These are phyloP conservation scores for Raphanus hybrid DNA, from an alignment of 441 rosid genomes.

Conservation along the genomic window DNA sequence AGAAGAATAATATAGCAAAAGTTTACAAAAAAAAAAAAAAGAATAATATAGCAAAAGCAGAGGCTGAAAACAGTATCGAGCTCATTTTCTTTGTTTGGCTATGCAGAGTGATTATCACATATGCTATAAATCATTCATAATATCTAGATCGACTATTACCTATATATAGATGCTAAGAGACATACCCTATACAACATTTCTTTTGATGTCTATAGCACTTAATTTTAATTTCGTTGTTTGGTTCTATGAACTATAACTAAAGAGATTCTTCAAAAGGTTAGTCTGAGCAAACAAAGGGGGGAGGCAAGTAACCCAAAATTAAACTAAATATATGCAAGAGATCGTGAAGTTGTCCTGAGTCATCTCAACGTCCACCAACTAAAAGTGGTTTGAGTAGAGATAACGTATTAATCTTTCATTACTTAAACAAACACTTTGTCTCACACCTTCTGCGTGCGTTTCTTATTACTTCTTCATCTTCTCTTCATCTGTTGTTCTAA, in stretches of 20 bases:
- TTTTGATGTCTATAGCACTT: neutral
- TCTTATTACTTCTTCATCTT: neutral
- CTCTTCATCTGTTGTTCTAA: no score
- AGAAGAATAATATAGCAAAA: neutral
- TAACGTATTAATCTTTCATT: constrained; percentile 38
- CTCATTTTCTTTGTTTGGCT: neutral
- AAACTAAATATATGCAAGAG: constrained; percentile 7
- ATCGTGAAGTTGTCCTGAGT: constrained; percentile 33
- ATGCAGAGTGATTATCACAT: neutral
- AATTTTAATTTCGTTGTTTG: neutral
- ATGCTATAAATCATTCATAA: neutral
- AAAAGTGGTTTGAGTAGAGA: constrained; percentile 18
- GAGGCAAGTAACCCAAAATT: neutral
- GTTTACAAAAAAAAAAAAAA: neutral
- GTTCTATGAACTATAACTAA: neutral
- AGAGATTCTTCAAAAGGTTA: constrained; percentile 5
- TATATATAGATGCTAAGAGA: constrained; percentile 2
- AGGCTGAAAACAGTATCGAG: neutral
- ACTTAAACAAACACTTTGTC: constrained; percentile 16
- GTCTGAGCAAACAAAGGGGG: neutral
- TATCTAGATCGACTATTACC: neutral
- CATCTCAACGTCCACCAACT: constrained; percentile 40
- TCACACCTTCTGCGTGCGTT: constrained; percentile 37
- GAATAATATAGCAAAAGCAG: neutral
- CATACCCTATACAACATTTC: neutral